Base-by-base conservation (phyloP, 768 basidiomycete genomes). In the Boletus tomentosulus region DNA sequence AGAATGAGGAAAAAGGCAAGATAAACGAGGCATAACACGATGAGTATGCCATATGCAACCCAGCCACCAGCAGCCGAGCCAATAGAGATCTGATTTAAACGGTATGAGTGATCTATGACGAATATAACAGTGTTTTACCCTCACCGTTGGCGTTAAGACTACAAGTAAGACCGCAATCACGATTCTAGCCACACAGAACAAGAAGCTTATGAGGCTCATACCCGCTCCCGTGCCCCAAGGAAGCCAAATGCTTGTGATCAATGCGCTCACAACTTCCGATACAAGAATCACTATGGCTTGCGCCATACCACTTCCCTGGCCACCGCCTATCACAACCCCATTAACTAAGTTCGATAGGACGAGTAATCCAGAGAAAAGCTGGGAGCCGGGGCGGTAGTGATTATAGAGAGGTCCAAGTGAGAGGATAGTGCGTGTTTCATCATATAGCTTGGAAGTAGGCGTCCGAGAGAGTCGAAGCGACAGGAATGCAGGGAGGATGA, bases 161-260 rank as follows among this genome's bases (percentile, higher is more conserved):
- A 99, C 89, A 44, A 98, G 76, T 33, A 99, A 71, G 13, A 98
- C 93, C 3, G 91, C 89, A 24, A 93, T 81, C 27, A 94, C 85
- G 62, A 97, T 95, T 59, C 96, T 79, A 22, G 89, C 85, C 5
- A 96, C 89, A 54, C 92, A 93, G 62, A 96, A 87, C 63, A 97
- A 74, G 76, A 98, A 98, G 67, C 91, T 93, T 54, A 96, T 86
- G 34, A 94, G 77, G 13, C 95, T 96, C 97, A 98, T 98, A 57
- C 92, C 90, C 2, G 96, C 93, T 1, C 96, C 93, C 50, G 88
- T 88, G 30, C 92, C 92, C 96, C 96, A 99, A 16, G 95, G 95
- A 55, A 97, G 79, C 92, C 92, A 97, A 31, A 96, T 76, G 57
- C 90, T 94, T 31, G 95, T 97, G 27, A 90, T 83, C 54, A 98